Percentiles rank a stretch among this genome's conserved stretches.
These are phyloP conservation scores for Monosporascus ibericus DNA, from an alignment of 2,329 filamentous ascomycete species.

Conservation along the genomic window DNA sequence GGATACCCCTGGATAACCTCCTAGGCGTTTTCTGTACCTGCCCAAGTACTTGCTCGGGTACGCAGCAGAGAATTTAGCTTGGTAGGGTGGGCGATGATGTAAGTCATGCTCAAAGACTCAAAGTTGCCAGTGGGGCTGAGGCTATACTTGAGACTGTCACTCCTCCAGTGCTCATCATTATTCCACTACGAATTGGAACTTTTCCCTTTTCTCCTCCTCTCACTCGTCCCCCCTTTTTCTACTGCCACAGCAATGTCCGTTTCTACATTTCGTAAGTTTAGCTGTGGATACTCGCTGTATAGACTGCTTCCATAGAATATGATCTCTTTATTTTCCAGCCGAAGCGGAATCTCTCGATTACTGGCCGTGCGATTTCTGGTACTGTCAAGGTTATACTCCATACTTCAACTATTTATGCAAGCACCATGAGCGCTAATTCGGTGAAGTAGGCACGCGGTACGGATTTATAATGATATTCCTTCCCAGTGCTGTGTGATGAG, in stretches of 20 bases:
- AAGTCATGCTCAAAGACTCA: not conserved
- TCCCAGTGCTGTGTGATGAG: too few species aligned
- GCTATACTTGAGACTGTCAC: not conserved
- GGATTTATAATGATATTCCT: too few species aligned
- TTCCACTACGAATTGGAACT: not conserved
- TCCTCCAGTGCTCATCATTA: not conserved
- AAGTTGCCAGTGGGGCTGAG: not conserved
- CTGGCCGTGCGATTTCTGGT: too few species aligned
- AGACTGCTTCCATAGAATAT: too few species aligned
- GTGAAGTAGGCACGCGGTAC: too few species aligned
- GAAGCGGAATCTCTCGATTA: too few species aligned
- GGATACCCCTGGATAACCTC: not conserved
- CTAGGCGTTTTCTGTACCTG: not conserved
- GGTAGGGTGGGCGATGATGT: not conserved
- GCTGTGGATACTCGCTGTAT: too few species aligned
- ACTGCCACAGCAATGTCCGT: not conserved
- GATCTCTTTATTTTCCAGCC: too few species aligned
- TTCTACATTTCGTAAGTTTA: not conserved
- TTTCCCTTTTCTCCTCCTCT: not conserved
- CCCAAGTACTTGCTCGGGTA: not conserved
- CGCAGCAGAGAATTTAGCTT: not conserved
- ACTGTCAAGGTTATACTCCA: too few species aligned
- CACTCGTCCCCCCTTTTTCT: not conserved
- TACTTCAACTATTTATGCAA: too few species aligned
- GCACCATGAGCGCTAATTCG: too few species aligned